These are phyloP conservation scores for Closterium sp. DNA, from an alignment of 139 green algal species.

Conservation along the genomic window DNA sequence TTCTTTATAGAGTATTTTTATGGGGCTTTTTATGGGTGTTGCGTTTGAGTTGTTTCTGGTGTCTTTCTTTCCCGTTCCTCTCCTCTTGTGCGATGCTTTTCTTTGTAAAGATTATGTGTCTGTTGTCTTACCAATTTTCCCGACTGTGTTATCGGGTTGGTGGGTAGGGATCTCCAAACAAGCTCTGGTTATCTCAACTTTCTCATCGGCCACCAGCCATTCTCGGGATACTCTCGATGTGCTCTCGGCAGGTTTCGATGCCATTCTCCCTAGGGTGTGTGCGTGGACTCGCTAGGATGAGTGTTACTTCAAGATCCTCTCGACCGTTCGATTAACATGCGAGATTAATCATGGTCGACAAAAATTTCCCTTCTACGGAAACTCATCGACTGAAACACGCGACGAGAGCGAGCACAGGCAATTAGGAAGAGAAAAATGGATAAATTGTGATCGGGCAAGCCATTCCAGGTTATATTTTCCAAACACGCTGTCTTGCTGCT, in stretches of 20 bases:
- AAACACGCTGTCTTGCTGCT: not conserved
- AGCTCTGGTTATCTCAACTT: not conserved
- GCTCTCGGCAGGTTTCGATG: no score
- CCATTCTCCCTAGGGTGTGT: not conserved
- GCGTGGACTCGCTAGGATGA: not conserved
- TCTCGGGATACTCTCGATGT: not conserved
- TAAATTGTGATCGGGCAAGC: not conserved
- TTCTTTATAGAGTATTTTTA: no score
- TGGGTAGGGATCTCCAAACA: no score
- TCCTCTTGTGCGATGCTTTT: no score
- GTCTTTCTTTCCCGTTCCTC: no score
- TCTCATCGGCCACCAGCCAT: not conserved
- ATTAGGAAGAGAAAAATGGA: not conserved
- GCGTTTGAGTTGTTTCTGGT: no score
- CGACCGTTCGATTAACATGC: not conserved
- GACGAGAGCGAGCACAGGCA: not conserved
- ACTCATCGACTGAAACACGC: not conserved
- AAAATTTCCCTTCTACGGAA: not conserved
- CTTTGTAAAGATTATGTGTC: no score
- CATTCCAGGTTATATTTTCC: no score
- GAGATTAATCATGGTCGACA: not conserved
- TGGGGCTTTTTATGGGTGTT: no score
- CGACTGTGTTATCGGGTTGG: no score
- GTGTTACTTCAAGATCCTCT: not conserved
- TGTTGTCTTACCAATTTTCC: no score